These are phyloP conservation scores for Fraxinus pennsylvanica DNA, from an alignment of 257 asterid species.

Conservation along the genomic window DNA sequence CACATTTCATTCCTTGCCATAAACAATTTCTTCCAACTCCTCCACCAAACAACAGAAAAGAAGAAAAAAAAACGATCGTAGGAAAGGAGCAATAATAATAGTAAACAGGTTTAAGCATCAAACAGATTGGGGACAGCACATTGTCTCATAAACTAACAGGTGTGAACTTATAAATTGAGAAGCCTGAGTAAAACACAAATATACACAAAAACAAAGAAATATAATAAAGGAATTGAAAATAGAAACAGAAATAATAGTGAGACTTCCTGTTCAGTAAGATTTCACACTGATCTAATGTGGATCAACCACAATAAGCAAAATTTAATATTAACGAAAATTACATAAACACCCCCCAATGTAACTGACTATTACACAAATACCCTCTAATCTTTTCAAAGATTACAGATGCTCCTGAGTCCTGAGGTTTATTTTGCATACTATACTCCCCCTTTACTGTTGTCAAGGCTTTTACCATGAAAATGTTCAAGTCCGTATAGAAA, in stretches of 20 bases:
- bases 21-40: neutral
- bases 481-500: neutral
- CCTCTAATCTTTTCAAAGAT: neutral
- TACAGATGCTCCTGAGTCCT: neutral
- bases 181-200: constrained; percentile 3
- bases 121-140: constrained; percentile 11
- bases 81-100: neutral
- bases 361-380: neutral
- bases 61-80: neutral
- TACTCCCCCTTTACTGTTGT: neutral
- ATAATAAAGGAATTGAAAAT: constrained; percentile 4
- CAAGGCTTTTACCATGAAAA: neutral
- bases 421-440: neutral
- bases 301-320: neutral
- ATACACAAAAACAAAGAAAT: neutral
- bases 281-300: neutral
- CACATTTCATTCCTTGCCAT: neutral
- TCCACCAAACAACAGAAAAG: constrained; percentile 18
- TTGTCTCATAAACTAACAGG: constrained; percentile 5
- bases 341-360: neutral
- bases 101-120: constrained; percentile 2
- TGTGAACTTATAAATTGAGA: constrained; percentile 7
- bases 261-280: neutral
- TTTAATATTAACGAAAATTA: neutral
- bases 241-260: neutral